These are phyloP conservation scores for Babesia caballi DNA, from an alignment of 169 alveolate genomes.

Conservation along the genomic window DNA sequence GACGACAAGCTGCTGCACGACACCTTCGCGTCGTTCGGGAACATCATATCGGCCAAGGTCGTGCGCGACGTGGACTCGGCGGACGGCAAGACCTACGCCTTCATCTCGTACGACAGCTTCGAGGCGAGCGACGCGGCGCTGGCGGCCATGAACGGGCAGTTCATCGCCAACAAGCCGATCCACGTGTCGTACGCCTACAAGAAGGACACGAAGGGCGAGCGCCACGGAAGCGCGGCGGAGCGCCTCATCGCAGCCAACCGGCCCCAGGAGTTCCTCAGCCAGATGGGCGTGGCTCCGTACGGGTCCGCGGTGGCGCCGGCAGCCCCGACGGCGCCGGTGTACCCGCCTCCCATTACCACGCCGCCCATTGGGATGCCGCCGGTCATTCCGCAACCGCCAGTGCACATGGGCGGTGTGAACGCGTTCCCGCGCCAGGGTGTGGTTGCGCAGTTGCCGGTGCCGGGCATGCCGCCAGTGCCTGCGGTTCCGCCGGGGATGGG, in stretches of 20 bases:
- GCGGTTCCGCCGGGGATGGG: slow-evolving; percentile 27
- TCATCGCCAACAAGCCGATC: slow-evolving; percentile 93
- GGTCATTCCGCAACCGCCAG: slow-evolving; percentile 46
- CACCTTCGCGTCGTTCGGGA: slow-evolving; percentile 96
- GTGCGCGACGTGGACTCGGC: slow-evolving; percentile 93
- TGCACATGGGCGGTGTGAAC: slow-evolving; percentile 21
- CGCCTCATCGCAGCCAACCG: slow-evolving; percentile 86
- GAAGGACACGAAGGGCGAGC: slow-evolving; percentile 91
- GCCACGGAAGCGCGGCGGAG: slow-evolving; percentile 90
- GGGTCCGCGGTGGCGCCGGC: slow-evolving; percentile 14
- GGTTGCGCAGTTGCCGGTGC: slow-evolving; percentile 36
- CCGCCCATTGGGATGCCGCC: slow-evolving; percentile 67
- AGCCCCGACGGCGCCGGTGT: slow-evolving; percentile 3
- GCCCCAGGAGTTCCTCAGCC: slow-evolving; percentile 59
- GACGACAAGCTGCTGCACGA: slow-evolving; percentile 95
- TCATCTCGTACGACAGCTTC: slow-evolving; percentile 95
- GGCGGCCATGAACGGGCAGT: slow-evolving; percentile 94
- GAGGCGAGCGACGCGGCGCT: slow-evolving; percentile 98
- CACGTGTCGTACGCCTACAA: slow-evolving; percentile 97
- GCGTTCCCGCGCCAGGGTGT: slow-evolving; percentile 33
- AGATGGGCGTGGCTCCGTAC: slow-evolving; percentile 57
- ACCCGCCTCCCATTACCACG: slow-evolving; percentile 10
- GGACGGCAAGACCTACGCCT: slow-evolving; percentile 92
- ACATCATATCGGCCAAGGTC: slow-evolving; percentile 76
- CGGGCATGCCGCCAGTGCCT: slow-evolving; percentile 23